Base-by-base conservation (phyloP, 2,329 filamentous ascomycete genomes). In the Epichloe brachyelytri region DNA sequence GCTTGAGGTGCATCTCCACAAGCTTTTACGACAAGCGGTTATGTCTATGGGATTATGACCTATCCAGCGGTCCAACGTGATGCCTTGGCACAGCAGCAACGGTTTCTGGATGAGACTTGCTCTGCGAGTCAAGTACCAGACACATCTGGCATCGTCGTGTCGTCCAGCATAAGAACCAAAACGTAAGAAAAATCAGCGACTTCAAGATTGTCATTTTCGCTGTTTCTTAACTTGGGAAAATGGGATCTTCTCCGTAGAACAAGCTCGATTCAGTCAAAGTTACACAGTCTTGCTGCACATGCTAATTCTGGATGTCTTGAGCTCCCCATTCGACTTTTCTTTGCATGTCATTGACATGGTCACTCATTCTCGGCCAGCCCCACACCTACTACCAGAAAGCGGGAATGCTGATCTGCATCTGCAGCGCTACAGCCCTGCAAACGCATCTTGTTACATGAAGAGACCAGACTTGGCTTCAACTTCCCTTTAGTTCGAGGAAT, bases 1-100 rank as follows among this genome's bases (percentile, higher is more conserved):
- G 68, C 6, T 51, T 73, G 37, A 58, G 71, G 19, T 77, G 82
- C 57, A 71, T 88, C 1, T 86, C 83, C 20, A 88, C 83, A 1
- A 89, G 85, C 63, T 90, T 89, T 58, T 89, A 89, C 57, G 85
- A 89, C 64, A 79, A 75, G 60, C 64, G 83, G 44, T 60, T 89
- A 34, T 88, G 83, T 64, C 59, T 86, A 1, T 90, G 86, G 85
- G 64, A 72, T 43, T 64, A 61, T 51, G 52, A 50, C 6, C 5
- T 37, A 20, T 19, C 49, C 12, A 40, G 20, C 12, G 10, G n/a
- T 36, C 19, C 14, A n/a, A 5, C 19, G 7, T 43, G 40, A 49
- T 37, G n/a, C 11, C n/a, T 6, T 41, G 30, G 30, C n/a, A 26
- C n/a, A 37, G 33, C 33, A 37, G 33, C 5, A 22, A 33, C 22